Evolutionary conservation across 2,329 filamentous ascomycete species (phyloP), one percentile per base, ranked within the genome.

Genomic region (Chrysoporthe cubensis): DNA sequence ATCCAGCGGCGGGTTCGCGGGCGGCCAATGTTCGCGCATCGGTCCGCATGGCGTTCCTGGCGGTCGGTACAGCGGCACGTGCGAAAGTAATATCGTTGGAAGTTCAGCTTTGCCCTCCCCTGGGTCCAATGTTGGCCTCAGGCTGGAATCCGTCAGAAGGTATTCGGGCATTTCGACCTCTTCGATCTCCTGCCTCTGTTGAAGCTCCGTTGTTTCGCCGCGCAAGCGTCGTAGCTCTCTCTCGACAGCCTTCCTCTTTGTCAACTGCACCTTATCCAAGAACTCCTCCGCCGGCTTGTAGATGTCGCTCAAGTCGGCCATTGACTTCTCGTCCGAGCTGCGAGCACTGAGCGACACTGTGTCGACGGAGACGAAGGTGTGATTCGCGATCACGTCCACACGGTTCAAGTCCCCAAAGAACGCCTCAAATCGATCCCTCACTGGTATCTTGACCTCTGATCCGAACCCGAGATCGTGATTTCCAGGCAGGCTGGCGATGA

Each of bases 381-480:
- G 96, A 75, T 99, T 99, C 14, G 93, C 96, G 64, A 98, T 85
- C 5, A 98, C 86, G 77, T 98, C 94, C 26, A 99, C 89, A 9
- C 93, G 86, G 78, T 97, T 98, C n/a, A 90, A 88, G 66, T 96
- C 90, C 4, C 96, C 96, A 79, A 99, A 98, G 76, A 90, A 97
- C 3, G 90, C 88, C 74, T 91, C 88, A 77, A 98, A 99, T 18
- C 96, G 85, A 73, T 96, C 85, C 63, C 94, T 87, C 44, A 97
- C 93, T 0, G 91, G 84, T 9, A 90, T 76, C 76, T 97, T 93
- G 60, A 99, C 90, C 57, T 94, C 91, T 32, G 89, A 89, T 3
- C 93, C 95, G 75, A 98, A 97, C 0, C 96, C 96, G 52, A 98
- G 79, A 76, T 99, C 96, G 76, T 99, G 96, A 75, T 99, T 99